Percentiles rank a stretch among this genome's conserved stretches.
Evolutionary conservation across 169 alveolate genomes (phyloP).

Genomic region (Babesia sp.): DNA sequence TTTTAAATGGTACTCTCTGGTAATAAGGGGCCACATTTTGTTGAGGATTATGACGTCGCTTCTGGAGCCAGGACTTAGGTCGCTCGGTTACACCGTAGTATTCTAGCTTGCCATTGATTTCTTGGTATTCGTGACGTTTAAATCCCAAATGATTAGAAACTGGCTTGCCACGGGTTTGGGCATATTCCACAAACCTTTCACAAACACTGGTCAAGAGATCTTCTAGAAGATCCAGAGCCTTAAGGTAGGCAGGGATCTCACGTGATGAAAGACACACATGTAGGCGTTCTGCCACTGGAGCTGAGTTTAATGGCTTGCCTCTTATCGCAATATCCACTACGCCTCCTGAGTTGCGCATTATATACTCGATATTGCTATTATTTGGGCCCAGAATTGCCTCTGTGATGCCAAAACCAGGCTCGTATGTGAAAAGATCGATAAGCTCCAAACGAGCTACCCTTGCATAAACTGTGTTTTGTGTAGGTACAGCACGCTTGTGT

Average conservation of each 20-base stretch:
- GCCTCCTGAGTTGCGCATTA: conserved; percentile 74
- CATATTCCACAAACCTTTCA: conserved; percentile 73
- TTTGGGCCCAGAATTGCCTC: conserved; percentile 72
- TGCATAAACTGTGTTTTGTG: background rate
- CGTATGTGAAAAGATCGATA: conserved; percentile 79
- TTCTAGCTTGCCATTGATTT: conserved; percentile 66
- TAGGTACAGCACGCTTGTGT: background rate
- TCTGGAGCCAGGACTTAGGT: conserved; percentile 50
- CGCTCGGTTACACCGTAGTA: conserved; percentile 70
- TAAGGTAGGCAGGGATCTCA: conserved; percentile 66
- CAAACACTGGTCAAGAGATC: conserved; percentile 75
- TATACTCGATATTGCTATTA: conserved; percentile 76
- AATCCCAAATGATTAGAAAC: conserved; percentile 70
- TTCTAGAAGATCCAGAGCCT: conserved; percentile 72
- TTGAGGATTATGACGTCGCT: background rate
- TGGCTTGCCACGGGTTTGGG: conserved; percentile 51
- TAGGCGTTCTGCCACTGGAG: conserved; percentile 78
- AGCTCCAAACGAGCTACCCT: conserved; percentile 76
- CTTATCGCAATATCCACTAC: conserved; percentile 72
- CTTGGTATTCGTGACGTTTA: conserved; percentile 78
- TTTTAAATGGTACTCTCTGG: background rate
- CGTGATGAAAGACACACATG: conserved; percentile 72
- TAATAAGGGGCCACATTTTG: background rate
- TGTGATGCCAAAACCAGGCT: conserved; percentile 81
- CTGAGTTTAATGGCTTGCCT: conserved; percentile 82